phyloP scores from a whole-genome alignment of 306 rosid genomes.

The Luffa aegyptiaca region DNA sequence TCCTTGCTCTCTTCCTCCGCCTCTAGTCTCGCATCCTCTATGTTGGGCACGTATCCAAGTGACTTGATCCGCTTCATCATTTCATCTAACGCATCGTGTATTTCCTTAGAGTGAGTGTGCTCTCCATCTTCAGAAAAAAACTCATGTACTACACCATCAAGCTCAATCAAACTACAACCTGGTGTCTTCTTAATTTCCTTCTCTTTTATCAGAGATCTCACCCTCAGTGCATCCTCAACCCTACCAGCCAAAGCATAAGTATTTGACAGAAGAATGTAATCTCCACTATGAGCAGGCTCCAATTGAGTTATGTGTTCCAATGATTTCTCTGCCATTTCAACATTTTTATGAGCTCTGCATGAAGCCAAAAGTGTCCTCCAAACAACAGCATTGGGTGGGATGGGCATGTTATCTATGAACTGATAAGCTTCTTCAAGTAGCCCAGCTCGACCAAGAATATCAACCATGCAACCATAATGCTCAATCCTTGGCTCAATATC shows the following conservation, averaged over 20 bases:
- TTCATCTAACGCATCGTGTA: slow-evolving; percentile 36
- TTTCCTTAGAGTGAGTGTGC: slow-evolving; percentile 35
- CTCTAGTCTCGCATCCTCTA: slow-evolving; percentile 44
- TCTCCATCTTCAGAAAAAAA: slow-evolving; percentile 47
- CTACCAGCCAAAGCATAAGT: slow-evolving; percentile 42
- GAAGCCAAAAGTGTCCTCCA: slow-evolving; percentile 66
- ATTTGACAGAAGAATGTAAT: slow-evolving; percentile 48
- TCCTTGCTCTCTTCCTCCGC: slow-evolving; percentile 48
- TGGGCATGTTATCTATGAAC: slow-evolving; percentile 40
- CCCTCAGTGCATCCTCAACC: slow-evolving; percentile 32
- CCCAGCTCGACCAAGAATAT: slow-evolving; percentile 53
- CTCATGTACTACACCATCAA: slow-evolving; percentile 42
- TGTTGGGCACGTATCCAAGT: slow-evolving; percentile 46
- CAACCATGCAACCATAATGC: slow-evolving; percentile 68
- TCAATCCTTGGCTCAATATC: slow-evolving; percentile 43
- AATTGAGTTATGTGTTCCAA: slow-evolving; percentile 25
- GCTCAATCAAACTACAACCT: slow-evolving; percentile 51
- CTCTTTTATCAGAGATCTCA: slow-evolving; percentile 40
- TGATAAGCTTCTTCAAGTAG: slow-evolving; percentile 41
- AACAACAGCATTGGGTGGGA: slow-evolving; percentile 40
- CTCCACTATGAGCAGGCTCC: slow-evolving; percentile 53
- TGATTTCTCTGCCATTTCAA: slow-evolving; percentile 40
- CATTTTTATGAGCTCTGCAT: slow-evolving; percentile 40
- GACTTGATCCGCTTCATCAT: slow-evolving; percentile 37
- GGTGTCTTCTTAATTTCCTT: slow-evolving; percentile 41